phyloP scores from a whole-genome alignment of 495 filamentous ascomycete genomes.

The Pseudoneurospora amorphoporcata region DNA sequence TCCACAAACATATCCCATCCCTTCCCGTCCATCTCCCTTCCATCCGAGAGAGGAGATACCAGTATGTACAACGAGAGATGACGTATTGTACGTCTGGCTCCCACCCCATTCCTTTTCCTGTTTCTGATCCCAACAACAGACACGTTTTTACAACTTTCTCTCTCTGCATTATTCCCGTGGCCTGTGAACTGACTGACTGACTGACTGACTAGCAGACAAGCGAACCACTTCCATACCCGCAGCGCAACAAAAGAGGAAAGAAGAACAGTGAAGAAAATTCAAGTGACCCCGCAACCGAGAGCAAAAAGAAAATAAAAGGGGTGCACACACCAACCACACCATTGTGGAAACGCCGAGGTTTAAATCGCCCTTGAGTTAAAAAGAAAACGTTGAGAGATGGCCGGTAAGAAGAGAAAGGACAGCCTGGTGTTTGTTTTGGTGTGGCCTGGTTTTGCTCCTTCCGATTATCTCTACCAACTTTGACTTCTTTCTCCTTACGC shows the following conservation, averaged over 20 bases:
- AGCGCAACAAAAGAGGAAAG: neutral
- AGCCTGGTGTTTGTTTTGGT: no score
- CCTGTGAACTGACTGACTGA: neutral
- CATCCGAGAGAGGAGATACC: neutral
- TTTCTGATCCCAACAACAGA: neutral
- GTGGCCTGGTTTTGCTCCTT: neutral
- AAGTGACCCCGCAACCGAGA: neutral
- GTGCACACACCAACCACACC: neutral
- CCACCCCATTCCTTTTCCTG: neutral
- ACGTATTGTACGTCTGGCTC: neutral
- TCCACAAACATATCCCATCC: neutral
- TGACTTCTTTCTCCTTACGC: neutral
- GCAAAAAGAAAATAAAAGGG: neutral
- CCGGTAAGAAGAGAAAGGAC: neutral
- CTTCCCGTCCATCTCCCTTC: neutral
- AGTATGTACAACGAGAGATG: neutral
- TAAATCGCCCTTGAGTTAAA: neutral
- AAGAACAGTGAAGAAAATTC: neutral
- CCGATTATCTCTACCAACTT: neutral
- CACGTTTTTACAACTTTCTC: neutral
- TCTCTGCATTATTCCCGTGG: neutral
- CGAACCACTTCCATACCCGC: neutral
- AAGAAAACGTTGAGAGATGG: neutral
- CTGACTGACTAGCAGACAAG: neutral
- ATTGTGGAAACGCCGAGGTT: neutral